phyloP scores from a whole-genome alignment of 2,329 filamentous ascomycete species.

The Calonectria montana region DNA sequence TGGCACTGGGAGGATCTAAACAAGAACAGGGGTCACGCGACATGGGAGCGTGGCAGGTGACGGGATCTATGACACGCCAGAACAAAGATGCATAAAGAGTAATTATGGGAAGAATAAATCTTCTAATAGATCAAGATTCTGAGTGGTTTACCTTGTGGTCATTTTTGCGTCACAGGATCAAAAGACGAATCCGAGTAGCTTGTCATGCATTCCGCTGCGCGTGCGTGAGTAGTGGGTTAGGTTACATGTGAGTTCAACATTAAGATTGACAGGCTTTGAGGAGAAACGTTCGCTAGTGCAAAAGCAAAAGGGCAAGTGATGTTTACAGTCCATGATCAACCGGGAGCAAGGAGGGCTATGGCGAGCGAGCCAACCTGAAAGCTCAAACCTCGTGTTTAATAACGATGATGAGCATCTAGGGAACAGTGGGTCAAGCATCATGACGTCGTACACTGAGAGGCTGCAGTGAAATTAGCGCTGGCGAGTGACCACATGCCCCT shows the following conservation, averaged over 20 bases:
- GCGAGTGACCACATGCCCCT: background rate
- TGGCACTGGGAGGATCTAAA: background rate
- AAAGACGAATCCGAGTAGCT: background rate
- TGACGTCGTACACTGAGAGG: constrained; percentile 7
- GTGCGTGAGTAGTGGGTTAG: background rate
- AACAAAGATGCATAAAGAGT: background rate
- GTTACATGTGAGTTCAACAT: background rate
- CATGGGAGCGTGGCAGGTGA: background rate
- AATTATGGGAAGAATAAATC: background rate
- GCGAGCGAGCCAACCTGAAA: background rate
- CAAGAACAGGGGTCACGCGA: constrained; percentile 3
- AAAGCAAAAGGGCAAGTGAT: background rate
- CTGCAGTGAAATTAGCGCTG: background rate
- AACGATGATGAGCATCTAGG: background rate
- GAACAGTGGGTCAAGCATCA: background rate
- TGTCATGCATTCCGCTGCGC: background rate
- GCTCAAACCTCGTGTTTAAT: background rate
- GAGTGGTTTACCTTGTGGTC: background rate
- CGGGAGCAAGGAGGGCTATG: background rate
- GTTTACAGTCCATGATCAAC: constrained; percentile 1
- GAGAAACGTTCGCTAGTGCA: background rate
- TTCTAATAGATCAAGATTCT: background rate
- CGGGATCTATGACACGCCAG: background rate
- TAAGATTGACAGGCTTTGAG: background rate
- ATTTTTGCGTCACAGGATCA: background rate